Evolutionary conservation across 2,329 filamentous ascomycete species (phyloP).

Genomic region (Ustilaginoidea virens): DNA sequence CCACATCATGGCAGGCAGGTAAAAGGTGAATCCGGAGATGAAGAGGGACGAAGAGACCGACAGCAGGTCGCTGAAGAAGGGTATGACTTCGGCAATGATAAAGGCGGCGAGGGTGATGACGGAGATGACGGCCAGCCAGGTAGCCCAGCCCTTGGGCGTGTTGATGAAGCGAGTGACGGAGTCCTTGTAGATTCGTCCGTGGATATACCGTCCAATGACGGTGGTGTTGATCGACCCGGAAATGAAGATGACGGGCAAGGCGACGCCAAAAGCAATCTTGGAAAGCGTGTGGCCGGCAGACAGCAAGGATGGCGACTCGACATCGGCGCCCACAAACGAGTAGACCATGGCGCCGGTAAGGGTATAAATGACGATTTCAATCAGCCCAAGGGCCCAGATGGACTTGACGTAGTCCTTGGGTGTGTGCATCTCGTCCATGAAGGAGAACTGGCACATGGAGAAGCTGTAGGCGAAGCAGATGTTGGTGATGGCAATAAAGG

Average conservation of each 20-base stretch:
- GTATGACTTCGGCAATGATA: conserved; percentile 56
- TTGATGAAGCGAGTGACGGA: conserved; percentile 30
- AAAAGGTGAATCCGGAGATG: conserved; percentile 23
- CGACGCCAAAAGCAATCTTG: conserved; percentile 55
- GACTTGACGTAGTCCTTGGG: conserved; percentile 26
- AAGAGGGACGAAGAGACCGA: conserved; percentile 32
- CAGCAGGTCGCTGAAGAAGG: conserved; percentile 53
- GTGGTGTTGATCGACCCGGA: conserved; percentile 54
- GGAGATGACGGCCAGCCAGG: conserved; percentile 43
- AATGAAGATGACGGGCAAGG: conserved; percentile 58
- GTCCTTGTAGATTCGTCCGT: conserved; percentile 27
- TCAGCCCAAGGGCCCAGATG: conserved; percentile 38
- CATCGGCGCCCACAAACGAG: conserved; percentile 47
- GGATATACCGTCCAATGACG: conserved; percentile 29
- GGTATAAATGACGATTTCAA: conserved; percentile 45
- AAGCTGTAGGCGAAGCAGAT: conserved; percentile 50
- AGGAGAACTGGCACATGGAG: conserved; percentile 25
- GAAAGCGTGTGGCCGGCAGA: conserved; percentile 42
- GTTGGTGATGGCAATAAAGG: conserved; percentile 42
- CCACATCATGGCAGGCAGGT: conserved; percentile 24
- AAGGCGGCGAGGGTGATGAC: conserved; percentile 46
- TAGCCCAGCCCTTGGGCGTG: conserved; percentile 29
- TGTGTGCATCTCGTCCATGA: conserved; percentile 29
- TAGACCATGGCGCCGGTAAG: conserved; percentile 52
- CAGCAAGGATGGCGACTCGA: conserved; percentile 52